Base-by-base conservation (phyloP, 495 filamentous ascomycete species). In the Aspergillus bertholletiae region DNA sequence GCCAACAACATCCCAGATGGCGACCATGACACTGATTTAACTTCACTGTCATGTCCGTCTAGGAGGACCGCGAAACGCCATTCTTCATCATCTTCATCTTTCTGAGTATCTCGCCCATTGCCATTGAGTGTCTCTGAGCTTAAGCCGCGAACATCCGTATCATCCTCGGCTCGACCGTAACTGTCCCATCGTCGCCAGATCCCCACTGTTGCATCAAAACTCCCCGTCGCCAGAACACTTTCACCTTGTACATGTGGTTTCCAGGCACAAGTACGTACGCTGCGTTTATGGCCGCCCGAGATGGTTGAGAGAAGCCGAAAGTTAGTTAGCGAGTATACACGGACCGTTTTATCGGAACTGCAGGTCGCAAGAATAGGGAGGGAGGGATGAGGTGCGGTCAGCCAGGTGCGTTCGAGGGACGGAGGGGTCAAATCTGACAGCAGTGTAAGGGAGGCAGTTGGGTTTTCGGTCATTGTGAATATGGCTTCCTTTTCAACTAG, bases 21-120 rank as follows among this genome's bases (percentile, higher is more conserved):
- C 2, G 84, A 87, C 82, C 89, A 98, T 13, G 87, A 81, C 2
- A 96, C 82, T 23, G 78, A 81, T 66, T 98, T 98, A 61, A 98
- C 86, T 68, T 98, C 94, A 50, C 86, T 89, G 45, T 97, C 93
- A 61, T 97, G 94, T 0, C 94, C 94, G 58, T 96, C 93, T 0
- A 98, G 79, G 0, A 96, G 84, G 13, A 96, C 80, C 0, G 88
- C 84, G 57, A 95, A 92, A 15, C 86, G 84, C 91, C 92, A 98
- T 49, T 91, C 89, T 20, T 92, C 88, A 0, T 88, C 84, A 0
- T 85, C 83, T 0, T 86, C 85, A 17, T 67, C 74, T 3, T 34
- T 15, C 34, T 1, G 51, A 1, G 60, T 57, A 43, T 45, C 44
- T 32, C 21, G 12, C 44, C 60, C 57, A 12, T 65, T 60, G 7